Evolutionary conservation across 2,329 filamentous ascomycete genomes (phyloP).

Genomic region (Xylariaceae sp.): DNA sequence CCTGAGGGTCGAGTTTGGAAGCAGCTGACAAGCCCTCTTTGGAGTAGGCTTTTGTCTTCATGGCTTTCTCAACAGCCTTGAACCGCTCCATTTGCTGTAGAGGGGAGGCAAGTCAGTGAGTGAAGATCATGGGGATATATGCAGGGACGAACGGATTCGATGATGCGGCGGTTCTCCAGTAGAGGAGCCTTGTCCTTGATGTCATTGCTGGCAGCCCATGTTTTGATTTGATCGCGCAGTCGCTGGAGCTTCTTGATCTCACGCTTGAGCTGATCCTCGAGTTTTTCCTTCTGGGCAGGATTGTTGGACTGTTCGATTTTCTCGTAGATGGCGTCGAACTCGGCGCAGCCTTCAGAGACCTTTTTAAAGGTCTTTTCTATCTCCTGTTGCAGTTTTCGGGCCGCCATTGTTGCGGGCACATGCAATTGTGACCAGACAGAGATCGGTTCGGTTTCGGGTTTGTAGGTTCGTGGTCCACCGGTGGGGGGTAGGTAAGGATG

Average conservation of each 20-base stretch:
- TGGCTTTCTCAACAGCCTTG: conserved; percentile 99
- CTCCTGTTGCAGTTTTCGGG: conserved; percentile 94
- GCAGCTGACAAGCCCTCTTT: conserved; percentile 94
- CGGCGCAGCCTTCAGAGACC: conserved; percentile 84
- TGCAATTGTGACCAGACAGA: too few species aligned
- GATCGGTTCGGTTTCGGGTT: too few species aligned
- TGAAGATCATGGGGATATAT: too few species aligned
- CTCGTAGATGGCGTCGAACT: conserved; percentile 94
- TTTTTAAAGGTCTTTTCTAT: conserved; percentile 99
- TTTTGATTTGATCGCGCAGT: conserved; percentile 97
- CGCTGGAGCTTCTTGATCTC: conserved; percentile 99
- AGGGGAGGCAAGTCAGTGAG: conserved; percentile 16
- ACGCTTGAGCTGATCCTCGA: conserved; percentile 95
- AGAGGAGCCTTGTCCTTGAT: conserved; percentile 99
- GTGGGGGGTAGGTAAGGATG: too few species aligned
- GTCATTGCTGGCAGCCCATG: conserved; percentile 96
- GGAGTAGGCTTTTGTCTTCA: conserved; percentile 99
- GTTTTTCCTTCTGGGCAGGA: conserved; percentile 93
- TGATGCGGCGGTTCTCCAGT: conserved; percentile 88
- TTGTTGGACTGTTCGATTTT: conserved; percentile 94
- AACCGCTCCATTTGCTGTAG: conserved; percentile 96
- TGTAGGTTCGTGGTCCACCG: too few species aligned
- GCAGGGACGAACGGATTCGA: conserved; percentile 86
- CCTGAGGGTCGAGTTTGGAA: conserved; percentile 92
- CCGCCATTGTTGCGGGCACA: conserved; percentile 75